These are phyloP conservation scores for Colletotrichum sidae DNA, from an alignment of 2,329 filamentous ascomycete species.

Conservation along the genomic window DNA sequence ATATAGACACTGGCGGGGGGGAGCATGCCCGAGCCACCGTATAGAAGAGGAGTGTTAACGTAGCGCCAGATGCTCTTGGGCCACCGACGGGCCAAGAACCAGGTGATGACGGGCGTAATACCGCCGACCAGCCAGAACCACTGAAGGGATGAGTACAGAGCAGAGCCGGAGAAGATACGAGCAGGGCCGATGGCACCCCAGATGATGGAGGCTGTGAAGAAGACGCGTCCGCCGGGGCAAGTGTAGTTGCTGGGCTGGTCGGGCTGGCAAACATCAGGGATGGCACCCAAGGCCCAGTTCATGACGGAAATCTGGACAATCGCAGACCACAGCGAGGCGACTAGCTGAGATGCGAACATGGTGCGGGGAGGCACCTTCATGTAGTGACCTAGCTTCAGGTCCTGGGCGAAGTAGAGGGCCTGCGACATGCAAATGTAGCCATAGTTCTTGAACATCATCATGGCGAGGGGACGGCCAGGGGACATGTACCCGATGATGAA, in stretches of 20 bases:
- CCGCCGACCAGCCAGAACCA: conserved; percentile 80
- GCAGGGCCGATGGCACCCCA: conserved; percentile 80
- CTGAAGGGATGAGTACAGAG: conserved; percentile 72
- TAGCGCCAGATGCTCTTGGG: conserved; percentile 73
- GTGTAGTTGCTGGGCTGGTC: conserved; percentile 67
- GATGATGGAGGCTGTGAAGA: conserved; percentile 77
- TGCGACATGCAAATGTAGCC: conserved; percentile 77
- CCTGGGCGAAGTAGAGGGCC: conserved; percentile 73
- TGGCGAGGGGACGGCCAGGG: conserved; percentile 75
- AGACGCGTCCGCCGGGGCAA: conserved; percentile 65
- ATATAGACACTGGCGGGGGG: conserved; percentile 78
- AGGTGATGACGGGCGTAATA: conserved; percentile 72
- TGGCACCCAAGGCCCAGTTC: conserved; percentile 73
- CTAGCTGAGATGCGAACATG: conserved; percentile 70
- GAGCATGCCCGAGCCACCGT: conserved; percentile 71
- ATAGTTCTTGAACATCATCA: conserved; percentile 85
- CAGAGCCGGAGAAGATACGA: conserved; percentile 74
- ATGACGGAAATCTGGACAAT: conserved; percentile 73
- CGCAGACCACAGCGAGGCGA: conserved; percentile 71
- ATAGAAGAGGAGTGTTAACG: conserved; percentile 76
- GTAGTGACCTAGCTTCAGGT: conserved; percentile 77
- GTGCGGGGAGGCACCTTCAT: conserved; percentile 73
- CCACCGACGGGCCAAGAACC: conserved; percentile 69
- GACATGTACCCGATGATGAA: conserved; percentile 80
- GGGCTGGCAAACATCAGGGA: conserved; percentile 69